Conservation (phyloP, 2,329 filamentous ascomycete genomes). For the Cladophialophora immunda region DNA sequence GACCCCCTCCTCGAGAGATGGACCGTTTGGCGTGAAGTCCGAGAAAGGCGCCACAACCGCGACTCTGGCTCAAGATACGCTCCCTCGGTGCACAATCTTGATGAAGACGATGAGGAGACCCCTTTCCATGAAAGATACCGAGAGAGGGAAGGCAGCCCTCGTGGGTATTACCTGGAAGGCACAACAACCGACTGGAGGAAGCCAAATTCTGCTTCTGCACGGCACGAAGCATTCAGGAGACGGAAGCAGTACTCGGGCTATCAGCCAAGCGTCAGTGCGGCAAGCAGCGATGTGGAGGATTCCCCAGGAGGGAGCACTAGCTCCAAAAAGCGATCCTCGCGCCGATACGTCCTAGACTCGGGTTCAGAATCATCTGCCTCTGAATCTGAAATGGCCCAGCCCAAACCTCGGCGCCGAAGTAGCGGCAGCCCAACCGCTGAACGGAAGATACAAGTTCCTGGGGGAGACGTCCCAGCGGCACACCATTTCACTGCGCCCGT, state of each 20-base stretch:
- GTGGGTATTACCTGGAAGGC: conserved; percentile 48
- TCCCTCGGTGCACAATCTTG: conserved; percentile 39
- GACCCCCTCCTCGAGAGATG: conserved; percentile 45
- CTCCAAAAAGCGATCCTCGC: conserved; percentile 33
- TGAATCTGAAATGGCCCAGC: conserved; percentile 33
- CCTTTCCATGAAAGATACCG: conserved; percentile 41
- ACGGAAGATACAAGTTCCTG: conserved; percentile 22
- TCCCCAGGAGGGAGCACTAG: conserved; percentile 35
- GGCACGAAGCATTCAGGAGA: conserved; percentile 43
- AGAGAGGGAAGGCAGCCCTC: conserved; percentile 40
- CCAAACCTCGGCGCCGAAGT: conserved; percentile 29
- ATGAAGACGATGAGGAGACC: conserved; percentile 38
- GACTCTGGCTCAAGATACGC: conserved; percentile 31
- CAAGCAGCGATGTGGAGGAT: conserved; percentile 47
- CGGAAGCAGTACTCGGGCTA: conserved; percentile 47
- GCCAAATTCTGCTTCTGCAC: conserved; percentile 50
- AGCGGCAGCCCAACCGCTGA: conserved; percentile 29
- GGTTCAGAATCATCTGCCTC: conserved; percentile 38
- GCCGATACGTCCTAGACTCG: conserved; percentile 39
- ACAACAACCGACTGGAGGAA: conserved; percentile 48
- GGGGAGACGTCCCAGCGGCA: conserved; percentile 17
- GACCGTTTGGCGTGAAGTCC: conserved; percentile 41
- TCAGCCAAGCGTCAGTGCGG: conserved; percentile 47
- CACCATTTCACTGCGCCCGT: conserved; percentile 24
- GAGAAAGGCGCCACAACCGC: conserved; percentile 35